Conservation (phyloP, 2,329 filamentous ascomycete genomes). For the Pseudopyricularia cyperi region DNA sequence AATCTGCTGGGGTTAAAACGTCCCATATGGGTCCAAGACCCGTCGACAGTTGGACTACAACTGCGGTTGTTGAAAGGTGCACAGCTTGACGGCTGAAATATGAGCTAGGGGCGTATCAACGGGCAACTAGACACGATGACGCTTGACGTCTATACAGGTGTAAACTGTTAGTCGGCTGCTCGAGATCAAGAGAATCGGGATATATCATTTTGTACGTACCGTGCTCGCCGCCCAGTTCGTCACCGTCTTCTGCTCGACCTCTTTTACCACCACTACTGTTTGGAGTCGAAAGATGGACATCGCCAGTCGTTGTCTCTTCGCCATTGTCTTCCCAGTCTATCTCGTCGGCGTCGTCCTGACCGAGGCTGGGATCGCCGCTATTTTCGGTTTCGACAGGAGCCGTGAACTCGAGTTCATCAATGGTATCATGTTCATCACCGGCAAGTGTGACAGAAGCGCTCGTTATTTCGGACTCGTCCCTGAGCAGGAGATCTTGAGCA, state of each 20-base stretch:
- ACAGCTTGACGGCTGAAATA: neutral
- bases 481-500: neutral
- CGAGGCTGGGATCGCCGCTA: neutral
- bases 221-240: constrained; percentile 24
- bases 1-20: neutral
- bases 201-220: constrained; percentile 10
- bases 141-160: constrained; percentile 32
- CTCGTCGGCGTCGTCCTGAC: constrained; percentile 12
- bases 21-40: neutral
- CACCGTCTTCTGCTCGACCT: constrained; percentile 14
- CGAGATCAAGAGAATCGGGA: neutral
- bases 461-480: constrained; percentile 6
- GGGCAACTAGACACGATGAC: constrained; percentile 25
- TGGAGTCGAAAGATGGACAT: constrained; percentile 9
- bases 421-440: constrained; percentile 24
- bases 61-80: neutral
- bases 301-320: constrained; percentile 15
- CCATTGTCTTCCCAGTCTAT: constrained; percentile 23
- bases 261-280: constrained; percentile 17
- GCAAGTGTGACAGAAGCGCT: constrained; percentile 18
- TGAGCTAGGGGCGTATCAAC: neutral
- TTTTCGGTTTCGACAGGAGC: constrained; percentile 7
- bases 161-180: neutral
- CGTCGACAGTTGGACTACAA: neutral
- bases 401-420: constrained; percentile 12